phyloP scores from a whole-genome alignment of 2,329 filamentous ascomycete species.

The Fusarium chuoi region DNA sequence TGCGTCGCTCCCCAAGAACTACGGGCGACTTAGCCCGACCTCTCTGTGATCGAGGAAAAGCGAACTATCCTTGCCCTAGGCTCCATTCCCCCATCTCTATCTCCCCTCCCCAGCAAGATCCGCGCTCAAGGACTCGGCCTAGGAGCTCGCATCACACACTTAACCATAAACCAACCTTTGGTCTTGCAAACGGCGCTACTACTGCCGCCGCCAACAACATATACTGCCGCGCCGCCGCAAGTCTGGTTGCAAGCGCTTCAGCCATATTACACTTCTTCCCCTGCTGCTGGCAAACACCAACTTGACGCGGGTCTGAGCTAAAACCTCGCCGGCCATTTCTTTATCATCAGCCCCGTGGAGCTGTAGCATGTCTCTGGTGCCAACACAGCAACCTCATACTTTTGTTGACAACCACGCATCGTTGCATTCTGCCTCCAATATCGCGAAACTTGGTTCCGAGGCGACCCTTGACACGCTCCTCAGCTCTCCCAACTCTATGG shows the following conservation, averaged over 20 bases:
- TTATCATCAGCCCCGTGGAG: conserved; percentile 46
- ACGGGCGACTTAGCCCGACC: conserved; percentile 45
- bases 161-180: conserved; percentile 47
- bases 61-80: conserved; percentile 47
- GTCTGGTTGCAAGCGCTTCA: conserved; percentile 47
- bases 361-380: conserved; percentile 50
- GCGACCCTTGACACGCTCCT: conserved; percentile 42
- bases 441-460: conserved; percentile 41
- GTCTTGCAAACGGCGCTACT: conserved; percentile 47
- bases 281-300: conserved; percentile 45
- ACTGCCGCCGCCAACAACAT: conserved; percentile 50
- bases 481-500: conserved; percentile 57
- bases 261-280: conserved; percentile 43
- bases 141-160: conserved; percentile 48
- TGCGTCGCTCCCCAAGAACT: conserved; percentile 52
- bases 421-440: conserved; percentile 35
- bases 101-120: conserved; percentile 47
- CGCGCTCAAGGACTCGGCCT: conserved; percentile 48
- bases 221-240: conserved; percentile 50
- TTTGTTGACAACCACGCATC: conserved; percentile 44
- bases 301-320: conserved; percentile 49
- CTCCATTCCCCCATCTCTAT: conserved; percentile 42
- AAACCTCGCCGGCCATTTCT: conserved; percentile 46
- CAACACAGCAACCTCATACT: conserved; percentile 48
- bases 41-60: conserved; percentile 46